These are phyloP conservation scores for Colletotrichum paranaense DNA, from an alignment of 2,329 filamentous ascomycete species.

Conservation along the genomic window DNA sequence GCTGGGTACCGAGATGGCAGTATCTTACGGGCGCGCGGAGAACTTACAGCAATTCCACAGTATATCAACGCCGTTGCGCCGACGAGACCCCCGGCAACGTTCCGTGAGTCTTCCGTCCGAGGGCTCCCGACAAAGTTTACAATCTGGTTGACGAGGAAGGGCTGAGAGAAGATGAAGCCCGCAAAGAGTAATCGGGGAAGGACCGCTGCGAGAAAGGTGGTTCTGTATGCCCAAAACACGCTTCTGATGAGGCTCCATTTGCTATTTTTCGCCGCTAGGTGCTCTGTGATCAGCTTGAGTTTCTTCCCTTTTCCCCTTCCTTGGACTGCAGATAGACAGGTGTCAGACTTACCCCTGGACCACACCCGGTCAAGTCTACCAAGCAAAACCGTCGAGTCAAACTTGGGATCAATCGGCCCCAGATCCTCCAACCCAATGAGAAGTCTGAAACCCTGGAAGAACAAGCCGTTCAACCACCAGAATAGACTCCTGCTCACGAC, in stretches of 20 bases:
- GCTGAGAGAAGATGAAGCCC: conserved; percentile 57
- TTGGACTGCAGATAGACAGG: neutral
- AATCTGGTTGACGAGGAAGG: conserved; percentile 54
- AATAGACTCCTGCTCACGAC: conserved; percentile 48
- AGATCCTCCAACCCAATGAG: conserved; percentile 42
- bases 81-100: conserved; percentile 51
- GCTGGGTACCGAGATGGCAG: neutral
- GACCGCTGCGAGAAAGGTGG: conserved; percentile 46
- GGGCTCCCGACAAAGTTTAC: conserved; percentile 46
- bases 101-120: conserved; percentile 38
- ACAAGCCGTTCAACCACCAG: conserved; percentile 49
- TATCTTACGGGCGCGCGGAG: neutral
- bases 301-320: neutral
- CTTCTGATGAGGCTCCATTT: conserved; percentile 40
- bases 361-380: conserved; percentile 38
- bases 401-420: conserved; percentile 43
- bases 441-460: conserved; percentile 40
- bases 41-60: conserved; percentile 52
- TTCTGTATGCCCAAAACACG: conserved; percentile 43
- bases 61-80: conserved; percentile 54
- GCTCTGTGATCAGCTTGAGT: neutral
- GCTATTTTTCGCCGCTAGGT: conserved; percentile 37
- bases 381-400: conserved; percentile 39
- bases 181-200: conserved; percentile 50
- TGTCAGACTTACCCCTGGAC: conserved; percentile 36